Evolutionary conservation across 2,329 filamentous ascomycete species (phyloP).

Genomic region (Microsporum ferrugineum): DNA sequence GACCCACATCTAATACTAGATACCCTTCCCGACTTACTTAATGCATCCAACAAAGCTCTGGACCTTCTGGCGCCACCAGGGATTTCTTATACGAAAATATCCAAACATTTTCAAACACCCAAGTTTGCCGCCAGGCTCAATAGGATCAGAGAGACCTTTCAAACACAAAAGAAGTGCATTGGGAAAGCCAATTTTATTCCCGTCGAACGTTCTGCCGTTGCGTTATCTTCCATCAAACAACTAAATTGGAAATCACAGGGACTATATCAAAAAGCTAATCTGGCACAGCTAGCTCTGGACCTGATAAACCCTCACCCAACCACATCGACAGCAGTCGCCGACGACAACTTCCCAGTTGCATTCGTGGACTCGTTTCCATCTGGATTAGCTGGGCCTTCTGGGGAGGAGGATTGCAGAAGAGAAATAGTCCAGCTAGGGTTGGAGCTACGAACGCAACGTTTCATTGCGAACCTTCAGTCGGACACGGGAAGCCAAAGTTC

Average conservation of each 20-base stretch:
- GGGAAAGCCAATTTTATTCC: constrained; percentile 10
- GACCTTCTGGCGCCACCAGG: constrained; percentile 6
- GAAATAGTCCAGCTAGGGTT: constrained; percentile 12
- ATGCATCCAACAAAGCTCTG: constrained; percentile 9
- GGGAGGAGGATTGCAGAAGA: background rate
- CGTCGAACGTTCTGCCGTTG: background rate
- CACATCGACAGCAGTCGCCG: background rate
- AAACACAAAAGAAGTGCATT: constrained; percentile 10
- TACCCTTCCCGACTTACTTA: constrained; percentile 11
- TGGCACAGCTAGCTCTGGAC: constrained; percentile 13
- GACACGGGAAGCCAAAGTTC: background rate
- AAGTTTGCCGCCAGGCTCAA: constrained; percentile 6
- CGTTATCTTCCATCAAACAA: constrained; percentile 6
- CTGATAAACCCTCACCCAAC: constrained; percentile 5
- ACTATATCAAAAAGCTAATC: constrained; percentile 13
- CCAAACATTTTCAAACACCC: constrained; percentile 4
- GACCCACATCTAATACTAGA: constrained; percentile 9
- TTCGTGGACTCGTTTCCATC: background rate
- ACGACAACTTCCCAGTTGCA: constrained; percentile 7
- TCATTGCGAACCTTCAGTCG: constrained; percentile 5
- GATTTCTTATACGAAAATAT: constrained; percentile 9
- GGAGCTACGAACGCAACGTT: constrained; percentile 14
- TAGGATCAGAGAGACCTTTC: constrained; percentile 7
- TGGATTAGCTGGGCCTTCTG: background rate
- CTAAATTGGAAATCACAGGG: constrained; percentile 6